Base-by-base conservation (phyloP, 305 asterid genomes). In the Solanum chacoense region DNA sequence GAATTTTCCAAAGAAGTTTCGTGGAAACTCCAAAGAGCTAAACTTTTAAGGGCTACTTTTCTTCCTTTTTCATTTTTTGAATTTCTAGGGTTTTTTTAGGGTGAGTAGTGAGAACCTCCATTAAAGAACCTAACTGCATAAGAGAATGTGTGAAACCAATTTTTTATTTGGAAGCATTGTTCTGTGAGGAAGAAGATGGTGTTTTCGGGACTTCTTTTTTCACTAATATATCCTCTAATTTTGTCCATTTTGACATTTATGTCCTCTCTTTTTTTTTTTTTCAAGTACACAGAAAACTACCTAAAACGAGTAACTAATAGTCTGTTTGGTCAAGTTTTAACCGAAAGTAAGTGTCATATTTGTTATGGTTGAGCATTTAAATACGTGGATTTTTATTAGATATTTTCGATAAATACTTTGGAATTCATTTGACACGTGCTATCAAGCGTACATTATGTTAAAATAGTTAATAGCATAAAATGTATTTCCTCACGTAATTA, bases 111-210 rank as follows among this genome's bases (percentile, higher is more conserved):
- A 55, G 11, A 20, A 36, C 63, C 71, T n/a, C 59, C 87, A 88
- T 40, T 71, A n/a, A 50, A 87, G 87, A 76, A 78, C 69, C 86
- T 3, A 36, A 31, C 28, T 65, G 87, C 35, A 69, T 50, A 69
- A 89, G 76, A 85, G 90, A 93, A 92, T 91, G 92, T 91, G 91
- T 80, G 88, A 87, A 87, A 84, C 90, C 79, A 88, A 67, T 84
- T 90, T 76, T 87, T 85, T 36, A 77, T 35, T 7, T 13, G 78
- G 80, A 22, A 29, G 79, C 87, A 16, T 38, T 71, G 78, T 77
- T 76, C 50, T 34, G 29, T 74, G 36, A 87, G 38, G 87, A 86
- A 87, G 91, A 90, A 90, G 81, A 84, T 73, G 89, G 86, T 14
- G 72, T 50, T 24, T 16, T 55, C 67, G 20, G 69, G 71, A 84